These are phyloP conservation scores for Cladosporium oxysporum DNA, from an alignment of 2,329 filamentous ascomycete species.

Conservation along the genomic window DNA sequence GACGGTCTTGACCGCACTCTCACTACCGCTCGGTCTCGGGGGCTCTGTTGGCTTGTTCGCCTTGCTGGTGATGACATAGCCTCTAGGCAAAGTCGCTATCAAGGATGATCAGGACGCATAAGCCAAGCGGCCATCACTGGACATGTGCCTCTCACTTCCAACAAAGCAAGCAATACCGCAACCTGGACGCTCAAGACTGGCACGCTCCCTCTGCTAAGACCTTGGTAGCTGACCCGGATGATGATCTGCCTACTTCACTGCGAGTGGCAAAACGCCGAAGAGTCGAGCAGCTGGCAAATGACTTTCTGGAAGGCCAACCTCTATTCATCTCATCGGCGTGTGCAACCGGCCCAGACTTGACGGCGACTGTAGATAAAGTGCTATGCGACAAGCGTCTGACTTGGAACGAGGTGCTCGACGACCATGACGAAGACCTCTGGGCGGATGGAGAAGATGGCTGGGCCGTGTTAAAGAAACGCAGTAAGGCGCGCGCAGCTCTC, in stretches of 20 bases:
- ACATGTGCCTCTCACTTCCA: constrained; percentile 35
- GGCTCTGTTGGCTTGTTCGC: not conserved
- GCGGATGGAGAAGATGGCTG: constrained; percentile 24
- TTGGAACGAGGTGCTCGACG: constrained; percentile 15
- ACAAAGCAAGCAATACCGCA: constrained; percentile 31
- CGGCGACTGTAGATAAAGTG: constrained; percentile 29
- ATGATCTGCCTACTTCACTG: constrained; percentile 55
- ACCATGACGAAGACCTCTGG: constrained; percentile 17
- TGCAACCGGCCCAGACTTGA: constrained; percentile 19
- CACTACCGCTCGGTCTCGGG: not conserved
- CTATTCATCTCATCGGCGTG: constrained; percentile 61
- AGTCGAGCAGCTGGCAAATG: constrained; percentile 61
- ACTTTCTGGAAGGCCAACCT: constrained; percentile 58
- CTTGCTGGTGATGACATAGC: not conserved
- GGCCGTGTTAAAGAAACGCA: constrained; percentile 19
- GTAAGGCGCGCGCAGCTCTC: not conserved
- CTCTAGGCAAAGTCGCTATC: not conserved
- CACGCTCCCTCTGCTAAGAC: constrained; percentile 39
- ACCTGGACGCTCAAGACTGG: constrained; percentile 30
- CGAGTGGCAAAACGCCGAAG: constrained; percentile 54
- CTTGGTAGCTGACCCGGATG: constrained; percentile 59
- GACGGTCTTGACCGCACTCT: constrained; percentile 6
- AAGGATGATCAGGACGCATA: constrained; percentile 34
- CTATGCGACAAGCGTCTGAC: constrained; percentile 16
- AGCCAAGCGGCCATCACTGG: constrained; percentile 34